Base-by-base conservation (phyloP, 1,284 basidiomycete species). In the Apiotrichum gracile region DNA sequence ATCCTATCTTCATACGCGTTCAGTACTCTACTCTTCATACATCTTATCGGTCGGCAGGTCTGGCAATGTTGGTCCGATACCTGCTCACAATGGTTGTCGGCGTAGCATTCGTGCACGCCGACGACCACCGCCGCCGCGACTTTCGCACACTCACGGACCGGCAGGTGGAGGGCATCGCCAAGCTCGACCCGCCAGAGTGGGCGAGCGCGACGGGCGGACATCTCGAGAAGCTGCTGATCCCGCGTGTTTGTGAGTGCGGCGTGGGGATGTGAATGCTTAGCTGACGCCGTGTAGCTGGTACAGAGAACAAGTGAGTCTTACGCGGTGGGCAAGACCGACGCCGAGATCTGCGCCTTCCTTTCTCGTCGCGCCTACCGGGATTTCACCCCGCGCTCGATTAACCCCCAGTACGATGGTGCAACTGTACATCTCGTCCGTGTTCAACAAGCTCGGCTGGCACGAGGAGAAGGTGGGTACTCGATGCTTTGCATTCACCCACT, bases 401-500 rank as follows among this genome's bases (percentile, higher is more conserved):
- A 47, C 47, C 31, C 19, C 85, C 64, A 91, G 83, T 65, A 91
- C 88, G 2, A 65, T 84, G 33, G 89, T 92, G 57, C 82, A 85
- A 52, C 78, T 85, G 52, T 86, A 93, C 66, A 85, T 94, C 60
- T 79, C 83, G 16, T 77, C 81, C 16, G 83, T 83, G 0, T 77
- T 94, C 64, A 80, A 80, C 64, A 77, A 78, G 19, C 77, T 92
- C 38, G 80, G 86, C n/a, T 94, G 91, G 91, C 81, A 90, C 58
- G 77, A 91, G 40, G 88, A 92, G 68, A 82, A 85, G 47, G 45
- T 47, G 10, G 7, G 41, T 29, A 2, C 6, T 8, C n/a, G 19
- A 8, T 7, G n/a, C 37, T 8, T 8, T 5, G 5, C 34, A 14
- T 16, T 10, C 34, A 35, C 14, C 8, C 34, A 29, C 27, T 7